Percentiles rank a stretch among this genome's conserved stretches.
phyloP scores from a whole-genome alignment of 345 rosid species.

The Aquilaria malaccensis region DNA sequence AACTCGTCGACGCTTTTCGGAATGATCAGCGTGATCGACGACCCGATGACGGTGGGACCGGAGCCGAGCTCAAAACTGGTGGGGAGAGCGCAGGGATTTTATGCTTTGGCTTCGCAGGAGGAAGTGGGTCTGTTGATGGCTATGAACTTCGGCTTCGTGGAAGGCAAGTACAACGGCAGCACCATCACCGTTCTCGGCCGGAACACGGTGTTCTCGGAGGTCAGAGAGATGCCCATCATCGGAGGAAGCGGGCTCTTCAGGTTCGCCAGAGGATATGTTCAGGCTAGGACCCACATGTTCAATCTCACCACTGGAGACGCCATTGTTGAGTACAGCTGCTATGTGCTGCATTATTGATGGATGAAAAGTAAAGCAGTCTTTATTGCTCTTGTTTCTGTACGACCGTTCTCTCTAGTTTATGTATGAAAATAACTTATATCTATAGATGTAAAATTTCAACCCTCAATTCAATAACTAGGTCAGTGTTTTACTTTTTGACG shows the following conservation, averaged over 20 bases:
- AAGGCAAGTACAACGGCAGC: constrained; percentile 70
- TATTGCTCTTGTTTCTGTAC: too few relatives aligned
- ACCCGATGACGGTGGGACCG: constrained; percentile 53
- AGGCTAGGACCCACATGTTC: constrained; percentile 37
- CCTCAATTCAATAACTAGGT: too few relatives aligned
- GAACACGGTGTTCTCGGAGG: constrained; percentile 38
- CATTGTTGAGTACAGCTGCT: constrained; percentile 42
- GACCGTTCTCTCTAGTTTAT: too few relatives aligned
- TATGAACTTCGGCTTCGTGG: constrained; percentile 59
- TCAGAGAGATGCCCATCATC: constrained; percentile 73
- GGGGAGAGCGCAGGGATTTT: constrained; percentile 76
- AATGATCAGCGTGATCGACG: constrained; percentile 48
- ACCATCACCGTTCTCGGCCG: constrained; percentile 56
- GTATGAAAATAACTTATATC: too few relatives aligned
- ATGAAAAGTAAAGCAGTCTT: too few relatives aligned
- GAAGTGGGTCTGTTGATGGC: constrained; percentile 57
- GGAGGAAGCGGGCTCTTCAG: constrained; percentile 79
- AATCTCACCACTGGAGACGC: constrained; percentile 34
- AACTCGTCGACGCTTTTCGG: constrained; percentile 40
- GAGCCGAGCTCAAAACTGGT: constrained; percentile 46
- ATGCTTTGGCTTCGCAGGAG: constrained; percentile 44
- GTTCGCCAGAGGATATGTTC: constrained; percentile 67
- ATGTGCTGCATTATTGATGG: constrained; percentile 46
- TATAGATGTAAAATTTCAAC: too few relatives aligned
- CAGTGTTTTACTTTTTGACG: too few relatives aligned